Evolutionary conservation across 2,329 filamentous ascomycete genomes (phyloP).

Genomic region (Calonectria pseudoturangicola): DNA sequence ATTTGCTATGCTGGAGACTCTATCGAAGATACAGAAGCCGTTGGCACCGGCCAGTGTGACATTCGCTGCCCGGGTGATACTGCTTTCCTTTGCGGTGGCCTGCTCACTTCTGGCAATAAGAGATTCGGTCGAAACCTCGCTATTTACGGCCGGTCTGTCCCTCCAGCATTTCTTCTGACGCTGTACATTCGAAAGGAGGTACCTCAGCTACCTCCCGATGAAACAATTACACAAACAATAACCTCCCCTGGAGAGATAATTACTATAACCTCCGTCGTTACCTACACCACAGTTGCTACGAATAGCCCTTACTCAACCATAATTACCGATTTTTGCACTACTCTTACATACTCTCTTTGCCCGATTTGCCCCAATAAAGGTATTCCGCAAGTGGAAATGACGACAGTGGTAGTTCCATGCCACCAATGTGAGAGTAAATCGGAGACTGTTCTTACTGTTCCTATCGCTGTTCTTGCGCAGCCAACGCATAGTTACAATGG

Average conservation of each 20-base stretch:
- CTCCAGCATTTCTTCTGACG: neutral
- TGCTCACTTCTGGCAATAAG: neutral
- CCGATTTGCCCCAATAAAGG: neutral
- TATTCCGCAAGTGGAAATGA: neutral
- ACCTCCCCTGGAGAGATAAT: neutral
- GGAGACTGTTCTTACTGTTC: neutral
- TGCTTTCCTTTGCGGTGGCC: neutral
- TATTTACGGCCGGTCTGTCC: neutral
- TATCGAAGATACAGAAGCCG: neutral
- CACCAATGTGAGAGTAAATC: neutral
- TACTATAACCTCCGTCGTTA: neutral
- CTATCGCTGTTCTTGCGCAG: neutral
- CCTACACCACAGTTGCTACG: neutral
- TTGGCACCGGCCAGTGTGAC: neutral
- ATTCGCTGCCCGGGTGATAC: neutral
- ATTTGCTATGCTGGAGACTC: neutral
- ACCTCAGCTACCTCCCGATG: neutral
- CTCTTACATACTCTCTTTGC: neutral
- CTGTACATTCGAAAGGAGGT: neutral
- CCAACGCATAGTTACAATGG: constrained; percentile 1
- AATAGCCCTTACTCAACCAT: neutral
- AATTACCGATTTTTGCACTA: neutral
- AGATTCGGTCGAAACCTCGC: neutral
- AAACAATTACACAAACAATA: neutral
- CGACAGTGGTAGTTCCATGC: neutral